phyloP scores from a whole-genome alignment of 1,284 basidiomycete genomes.

The Somion occarium region DNA sequence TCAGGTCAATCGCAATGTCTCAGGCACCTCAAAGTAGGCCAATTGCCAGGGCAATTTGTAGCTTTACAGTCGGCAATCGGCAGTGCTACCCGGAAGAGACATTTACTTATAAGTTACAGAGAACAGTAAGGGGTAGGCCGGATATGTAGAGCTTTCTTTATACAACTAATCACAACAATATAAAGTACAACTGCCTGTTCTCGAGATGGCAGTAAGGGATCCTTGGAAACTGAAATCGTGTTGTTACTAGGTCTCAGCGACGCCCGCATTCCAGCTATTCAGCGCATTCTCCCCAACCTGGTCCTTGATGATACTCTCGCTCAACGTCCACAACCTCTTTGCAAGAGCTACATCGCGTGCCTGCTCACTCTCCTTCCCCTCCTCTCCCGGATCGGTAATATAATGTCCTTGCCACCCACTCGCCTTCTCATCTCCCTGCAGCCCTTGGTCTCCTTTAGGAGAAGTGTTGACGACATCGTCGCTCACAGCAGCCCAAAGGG shows the following conservation, averaged over 20 bases:
- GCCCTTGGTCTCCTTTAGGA: neutral
- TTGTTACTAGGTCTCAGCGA: neutral
- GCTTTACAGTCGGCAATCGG: too few species aligned
- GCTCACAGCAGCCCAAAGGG: conserved; percentile 32
- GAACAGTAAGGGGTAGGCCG: too few species aligned
- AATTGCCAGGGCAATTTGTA: too few species aligned
- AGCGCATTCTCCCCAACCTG: conserved; percentile 31
- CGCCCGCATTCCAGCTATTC: conserved; percentile 18
- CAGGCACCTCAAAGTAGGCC: too few species aligned
- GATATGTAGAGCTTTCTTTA: too few species aligned
- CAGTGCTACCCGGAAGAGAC: too few species aligned
- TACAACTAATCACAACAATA: too few species aligned
- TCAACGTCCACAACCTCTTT: conserved; percentile 35
- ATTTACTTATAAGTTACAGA: too few species aligned
- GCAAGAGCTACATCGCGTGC: conserved; percentile 32
- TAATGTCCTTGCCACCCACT: conserved; percentile 33
- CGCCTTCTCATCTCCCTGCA: conserved; percentile 5
- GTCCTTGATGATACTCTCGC: conserved; percentile 29
- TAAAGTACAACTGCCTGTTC: too few species aligned
- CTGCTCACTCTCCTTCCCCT: conserved; percentile 32
- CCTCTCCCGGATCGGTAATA: conserved; percentile 32
- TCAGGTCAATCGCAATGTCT: too few species aligned
- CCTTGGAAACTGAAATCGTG: too few species aligned
- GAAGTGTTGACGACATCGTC: conserved; percentile 32
- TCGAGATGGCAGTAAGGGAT: too few species aligned